Evolutionary conservation across 176 grass and related monocot species (phyloP), one percentile per base, ranked within the genome.

Genomic region (Themeda triandra): DNA sequence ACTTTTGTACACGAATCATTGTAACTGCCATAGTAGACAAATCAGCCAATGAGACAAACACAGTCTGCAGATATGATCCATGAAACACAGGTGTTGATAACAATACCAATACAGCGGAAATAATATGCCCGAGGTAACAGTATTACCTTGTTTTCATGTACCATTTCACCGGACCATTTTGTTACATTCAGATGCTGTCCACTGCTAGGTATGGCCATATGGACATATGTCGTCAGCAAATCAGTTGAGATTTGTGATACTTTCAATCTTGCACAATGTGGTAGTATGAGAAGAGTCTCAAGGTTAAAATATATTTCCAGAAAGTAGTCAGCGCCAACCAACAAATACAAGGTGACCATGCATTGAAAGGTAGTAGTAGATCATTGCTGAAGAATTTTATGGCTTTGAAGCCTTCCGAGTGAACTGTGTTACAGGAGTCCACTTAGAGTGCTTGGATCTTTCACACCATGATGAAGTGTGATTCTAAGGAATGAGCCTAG

Each of bases 31-130:
- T 5, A 31, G 41, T 29, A 29, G 7, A 29, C 17, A 14, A 46
- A 73, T 45, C 41, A 33, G 18, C 54, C 45, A 76, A 59, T 40
- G 25, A 59, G 13, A 39, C 15, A 75, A 32, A 35, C 41, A 27
- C 12, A 66, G 27, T 68, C 46, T 87, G 62, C 29, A 82, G 27
- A 56, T 67, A 73, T 54, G 24, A 66, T 87, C 69, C 32, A 81
- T 56, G 33, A 60, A 68, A 27, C 2, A 40, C 13, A 33, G 60
- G 8, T 44, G 25, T 35, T 76, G 35, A 81, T 25, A 45, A 71
- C 19, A 33, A 1, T 75, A 19, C 30, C 3, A 54, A 41, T 44
- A 19, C 4, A 66, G 65, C 25, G 59, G 59, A 75, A 25, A 45
- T 58, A 63, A 9, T 44, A 82, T 36, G 13, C 18, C 14, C 29